These are phyloP conservation scores for Nitzschia sp. DNA, from an alignment of 108 stramenopile species.

Conservation along the genomic window DNA sequence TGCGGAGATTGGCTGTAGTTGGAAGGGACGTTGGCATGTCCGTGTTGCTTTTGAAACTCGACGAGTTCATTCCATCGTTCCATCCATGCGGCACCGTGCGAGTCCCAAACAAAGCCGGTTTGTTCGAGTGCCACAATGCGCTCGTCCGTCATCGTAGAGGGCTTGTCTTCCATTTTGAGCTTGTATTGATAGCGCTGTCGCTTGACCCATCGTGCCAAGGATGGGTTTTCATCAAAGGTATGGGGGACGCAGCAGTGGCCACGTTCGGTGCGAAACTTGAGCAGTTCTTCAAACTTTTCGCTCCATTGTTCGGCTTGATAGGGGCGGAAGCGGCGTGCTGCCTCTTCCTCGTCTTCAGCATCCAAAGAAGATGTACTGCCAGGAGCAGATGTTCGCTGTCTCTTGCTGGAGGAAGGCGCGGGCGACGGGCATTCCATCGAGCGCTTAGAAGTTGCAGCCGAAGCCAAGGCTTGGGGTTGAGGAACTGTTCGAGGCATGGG, in stretches of 20 bases:
- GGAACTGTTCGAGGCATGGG: neutral
- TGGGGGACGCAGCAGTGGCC: conserved; percentile 33
- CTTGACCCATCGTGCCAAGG: conserved; percentile 42
- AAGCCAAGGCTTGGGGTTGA: neutral
- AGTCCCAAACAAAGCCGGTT: conserved; percentile 48
- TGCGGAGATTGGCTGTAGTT: conserved; percentile 31
- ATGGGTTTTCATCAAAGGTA: conserved; percentile 23
- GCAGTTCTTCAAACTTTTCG: conserved; percentile 22
- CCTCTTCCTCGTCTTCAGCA: conserved; percentile 12
- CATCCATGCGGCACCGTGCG: conserved; percentile 30
- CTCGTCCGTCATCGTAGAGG: conserved; percentile 48
- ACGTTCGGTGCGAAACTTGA: conserved; percentile 1
- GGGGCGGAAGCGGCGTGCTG: conserved; percentile 15
- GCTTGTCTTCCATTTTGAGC: conserved; percentile 33
- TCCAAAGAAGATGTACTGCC: neutral
- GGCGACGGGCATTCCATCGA: neutral
- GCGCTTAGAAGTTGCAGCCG: conserved; percentile 1
- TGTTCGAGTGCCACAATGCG: conserved; percentile 38
- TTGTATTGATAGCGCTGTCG: conserved; percentile 52
- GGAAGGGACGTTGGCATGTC: conserved; percentile 42
- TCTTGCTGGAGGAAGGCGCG: neutral
- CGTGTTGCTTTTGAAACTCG: conserved; percentile 19
- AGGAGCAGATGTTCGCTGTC: neutral
- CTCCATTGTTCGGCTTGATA: conserved; percentile 29
- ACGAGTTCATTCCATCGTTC: conserved; percentile 29